phyloP scores from a whole-genome alignment of 495 filamentous ascomycete species.

The Aspergillus baeticus region DNA sequence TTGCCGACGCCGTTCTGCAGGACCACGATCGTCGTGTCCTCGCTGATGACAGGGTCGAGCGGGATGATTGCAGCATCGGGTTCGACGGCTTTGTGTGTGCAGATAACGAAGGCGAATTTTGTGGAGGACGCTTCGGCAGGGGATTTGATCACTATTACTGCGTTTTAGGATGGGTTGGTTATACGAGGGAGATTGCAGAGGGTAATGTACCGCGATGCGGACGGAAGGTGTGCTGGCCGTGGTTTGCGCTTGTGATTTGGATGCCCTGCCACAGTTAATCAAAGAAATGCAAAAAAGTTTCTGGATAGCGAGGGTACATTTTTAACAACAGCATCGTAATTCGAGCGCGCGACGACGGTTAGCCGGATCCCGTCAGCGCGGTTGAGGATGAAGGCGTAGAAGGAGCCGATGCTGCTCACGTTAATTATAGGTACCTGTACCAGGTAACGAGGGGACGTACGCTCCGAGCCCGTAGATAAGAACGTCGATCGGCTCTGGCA shows the following conservation, averaged over 20 bases:
- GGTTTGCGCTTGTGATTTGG: slow-evolving; percentile 43
- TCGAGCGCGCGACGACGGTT: slow-evolving; percentile 54
- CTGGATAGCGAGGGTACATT: slow-evolving; percentile 28
- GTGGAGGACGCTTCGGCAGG: slow-evolving; percentile 27
- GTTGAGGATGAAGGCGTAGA: slow-evolving; percentile 47
- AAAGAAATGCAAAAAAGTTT: neutral
- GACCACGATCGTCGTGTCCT: slow-evolving; percentile 52
- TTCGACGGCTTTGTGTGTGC: slow-evolving; percentile 52
- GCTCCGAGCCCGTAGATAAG: slow-evolving; percentile 12
- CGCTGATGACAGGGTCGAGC: slow-evolving; percentile 39
- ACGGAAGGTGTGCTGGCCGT: slow-evolving; percentile 43
- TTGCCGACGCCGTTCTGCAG: slow-evolving; percentile 73
- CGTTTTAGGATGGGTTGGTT: neutral
- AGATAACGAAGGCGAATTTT: slow-evolving; percentile 47
- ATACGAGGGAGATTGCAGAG: neutral
- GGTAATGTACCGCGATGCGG: slow-evolving; percentile 35
- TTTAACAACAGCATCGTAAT: slow-evolving; percentile 44
- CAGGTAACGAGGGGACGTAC: too few relatives aligned
- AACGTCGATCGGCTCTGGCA: slow-evolving; percentile 2
- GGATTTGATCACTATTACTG: too few relatives aligned
- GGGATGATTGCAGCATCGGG: slow-evolving; percentile 31
- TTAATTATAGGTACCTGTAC: too few relatives aligned
- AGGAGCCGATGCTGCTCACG: slow-evolving; percentile 39
- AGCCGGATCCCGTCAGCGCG: slow-evolving; percentile 40
- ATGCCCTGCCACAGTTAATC: slow-evolving; percentile 33